Evolutionary conservation across 2,329 filamentous ascomycete genomes (phyloP).

Genomic region (Lasiodiplodia gonubiensis): DNA sequence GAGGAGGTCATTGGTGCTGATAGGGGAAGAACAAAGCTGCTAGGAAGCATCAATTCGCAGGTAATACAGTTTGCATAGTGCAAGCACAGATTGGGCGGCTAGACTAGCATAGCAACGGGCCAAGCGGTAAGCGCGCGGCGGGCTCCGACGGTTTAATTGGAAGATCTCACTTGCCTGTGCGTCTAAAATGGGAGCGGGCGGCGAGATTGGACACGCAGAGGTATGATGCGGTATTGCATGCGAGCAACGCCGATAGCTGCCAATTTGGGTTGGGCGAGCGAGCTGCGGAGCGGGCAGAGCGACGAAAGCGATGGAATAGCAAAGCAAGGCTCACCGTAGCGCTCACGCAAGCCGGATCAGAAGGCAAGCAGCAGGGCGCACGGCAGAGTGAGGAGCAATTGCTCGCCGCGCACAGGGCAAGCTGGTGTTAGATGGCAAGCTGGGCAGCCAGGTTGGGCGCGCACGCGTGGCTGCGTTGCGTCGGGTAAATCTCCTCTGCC

Average conservation of each 20-base stretch:
- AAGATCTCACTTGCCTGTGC: not conserved
- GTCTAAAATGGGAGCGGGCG: not conserved
- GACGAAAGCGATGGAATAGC: slow-evolving; percentile 2
- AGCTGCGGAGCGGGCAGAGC: slow-evolving; percentile 10
- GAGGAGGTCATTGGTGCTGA: slow-evolving; percentile 35
- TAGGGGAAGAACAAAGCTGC: slow-evolving; percentile 29
- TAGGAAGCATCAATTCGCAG: slow-evolving; percentile 21
- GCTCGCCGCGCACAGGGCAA: too few relatives aligned
- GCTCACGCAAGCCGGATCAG: not conserved
- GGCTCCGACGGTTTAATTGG: slow-evolving; percentile 11
- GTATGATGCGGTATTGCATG: slow-evolving; percentile 13
- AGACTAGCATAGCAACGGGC: not conserved
- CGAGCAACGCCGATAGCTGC: slow-evolving; percentile 14
- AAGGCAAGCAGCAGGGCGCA: not conserved
- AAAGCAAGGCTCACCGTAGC: not conserved
- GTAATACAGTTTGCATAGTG: slow-evolving; percentile 23
- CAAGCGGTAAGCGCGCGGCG: slow-evolving; percentile 5
- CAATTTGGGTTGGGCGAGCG: not conserved
- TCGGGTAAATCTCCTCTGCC: not conserved
- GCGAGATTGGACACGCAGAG: slow-evolving; percentile 12
- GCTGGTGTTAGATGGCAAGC: not conserved
- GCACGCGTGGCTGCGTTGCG: not conserved
- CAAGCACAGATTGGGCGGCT: not conserved
- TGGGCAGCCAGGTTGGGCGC: not conserved
- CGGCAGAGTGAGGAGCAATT: not conserved